Evolutionary conservation across 2,329 filamentous ascomycete species (phyloP).

Genomic region (Tolypocladium pustulatum): DNA sequence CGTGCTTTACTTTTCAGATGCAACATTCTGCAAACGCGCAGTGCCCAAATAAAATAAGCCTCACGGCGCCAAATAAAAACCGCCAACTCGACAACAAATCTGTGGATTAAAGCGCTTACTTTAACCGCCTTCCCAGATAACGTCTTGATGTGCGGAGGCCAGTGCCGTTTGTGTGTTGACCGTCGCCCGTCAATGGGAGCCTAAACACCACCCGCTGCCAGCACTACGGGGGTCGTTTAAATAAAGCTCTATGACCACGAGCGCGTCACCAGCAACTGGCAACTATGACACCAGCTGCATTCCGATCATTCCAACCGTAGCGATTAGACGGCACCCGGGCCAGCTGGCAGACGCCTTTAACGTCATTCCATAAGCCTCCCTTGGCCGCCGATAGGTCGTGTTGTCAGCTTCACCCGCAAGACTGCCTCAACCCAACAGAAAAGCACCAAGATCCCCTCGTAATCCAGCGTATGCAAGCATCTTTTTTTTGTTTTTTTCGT

Average conservation of each 20-base stretch:
- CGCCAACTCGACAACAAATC: background rate
- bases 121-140: background rate
- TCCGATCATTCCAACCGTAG: background rate
- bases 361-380: no score
- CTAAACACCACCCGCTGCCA: background rate
- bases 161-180: no score
- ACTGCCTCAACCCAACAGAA: no score
- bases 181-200: background rate
- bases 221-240: background rate
- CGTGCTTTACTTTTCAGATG: no score
- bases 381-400: no score
- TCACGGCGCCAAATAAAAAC: background rate
- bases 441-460: no score
- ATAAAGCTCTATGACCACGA: background rate
- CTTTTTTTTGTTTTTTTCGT: no score
- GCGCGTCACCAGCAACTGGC: background rate
- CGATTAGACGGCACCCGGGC: background rate
- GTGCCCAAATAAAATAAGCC: background rate
- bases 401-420: no score
- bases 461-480: no score
- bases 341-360: background rate
- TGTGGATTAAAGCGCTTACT: background rate
- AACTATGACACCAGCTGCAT: background rate
- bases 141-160: no score
- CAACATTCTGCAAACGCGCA: background rate